Evolutionary conservation across 371 early-diverging fungal genomes (phyloP).

Genomic region (Mortierella sp.): DNA sequence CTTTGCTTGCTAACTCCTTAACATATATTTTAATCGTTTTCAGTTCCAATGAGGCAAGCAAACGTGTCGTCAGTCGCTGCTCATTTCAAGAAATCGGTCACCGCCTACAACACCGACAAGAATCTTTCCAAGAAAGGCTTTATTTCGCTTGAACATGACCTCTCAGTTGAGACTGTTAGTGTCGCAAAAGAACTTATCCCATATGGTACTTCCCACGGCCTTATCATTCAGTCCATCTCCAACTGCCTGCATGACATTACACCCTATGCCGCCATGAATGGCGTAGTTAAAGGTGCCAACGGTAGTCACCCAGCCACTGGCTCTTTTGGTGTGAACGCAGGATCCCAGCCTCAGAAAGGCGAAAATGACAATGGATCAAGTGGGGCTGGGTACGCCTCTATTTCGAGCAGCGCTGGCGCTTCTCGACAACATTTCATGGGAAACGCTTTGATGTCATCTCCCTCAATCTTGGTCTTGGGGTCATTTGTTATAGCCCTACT

Average conservation of each 20-base stretch:
- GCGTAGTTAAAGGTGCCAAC: neutral
- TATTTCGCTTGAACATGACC: conserved; percentile 51
- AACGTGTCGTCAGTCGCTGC: neutral
- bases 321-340: neutral
- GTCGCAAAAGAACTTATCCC: conserved; percentile 33
- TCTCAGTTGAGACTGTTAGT: conserved; percentile 15
- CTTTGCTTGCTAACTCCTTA: neutral
- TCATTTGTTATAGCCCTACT: neutral
- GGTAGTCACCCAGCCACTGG: neutral
- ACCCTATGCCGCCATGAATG: conserved; percentile 18
- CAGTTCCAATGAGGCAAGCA: conserved; percentile 21
- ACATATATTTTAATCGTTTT: neutral
- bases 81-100: conserved; percentile 8
- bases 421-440: conserved; percentile 7
- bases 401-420: neutral
- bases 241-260: conserved; percentile 25
- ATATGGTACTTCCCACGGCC: conserved; percentile 5
- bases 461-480: neutral
- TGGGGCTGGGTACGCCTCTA: neutral
- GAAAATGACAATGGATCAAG: neutral
- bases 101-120: neutral
- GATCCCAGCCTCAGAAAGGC: neutral
- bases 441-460: neutral
- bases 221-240: conserved; percentile 31
- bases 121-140: conserved; percentile 24